Base-by-base conservation (phyloP, 78 protist genomes). In the Dictyostelium capitatum region DNA sequence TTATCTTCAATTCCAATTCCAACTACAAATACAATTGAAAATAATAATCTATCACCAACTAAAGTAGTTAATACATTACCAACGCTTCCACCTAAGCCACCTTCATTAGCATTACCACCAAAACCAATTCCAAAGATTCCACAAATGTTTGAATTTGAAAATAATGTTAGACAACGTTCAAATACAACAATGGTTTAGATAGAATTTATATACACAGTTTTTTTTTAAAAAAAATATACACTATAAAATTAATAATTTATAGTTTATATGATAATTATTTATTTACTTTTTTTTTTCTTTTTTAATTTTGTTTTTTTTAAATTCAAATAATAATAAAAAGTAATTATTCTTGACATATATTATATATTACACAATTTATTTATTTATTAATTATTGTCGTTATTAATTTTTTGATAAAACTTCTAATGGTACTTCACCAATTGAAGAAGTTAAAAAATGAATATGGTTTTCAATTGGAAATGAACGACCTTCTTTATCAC, bases 401-500 rank as follows among this genome's bases (percentile, higher is more conserved):
- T 59, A 59, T 23, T 59, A 59, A 7, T 30, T 7, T 72, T 72
- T 23, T 65, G 74, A 53, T 50, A 78, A 75, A 32, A 87, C 67
- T 77, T 87, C 93, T 6, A 87, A n/a, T 30, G 93, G 82, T 20
- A 77, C 50, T 64, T 87, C 80, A 19, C 93, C 93, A 20, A 87
- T 62, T 59, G 82, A 70, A 64, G 59, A 32, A 50, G 25, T 46
- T 65, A 87, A 65, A 53, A 75, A 87, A 67, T 46, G 41, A 14
- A 51, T 28, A 62, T 75, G 79, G 11, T 15, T 17, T 50, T 74
- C 84, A 20, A 14, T 28, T 28, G 48, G 25, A 6, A 46, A 17
- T 5, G 43, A 19, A 28, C 9, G 46, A 11, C 20, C 19, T 62
- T 17, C 11, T 37, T 20, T 25, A 17, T 50, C n/a, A 20, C 47